Percentiles rank a stretch among this genome's conserved stretches.
Evolutionary conservation across 495 filamentous ascomycete species (phyloP).

Genomic region (Ascobolus immersus): DNA sequence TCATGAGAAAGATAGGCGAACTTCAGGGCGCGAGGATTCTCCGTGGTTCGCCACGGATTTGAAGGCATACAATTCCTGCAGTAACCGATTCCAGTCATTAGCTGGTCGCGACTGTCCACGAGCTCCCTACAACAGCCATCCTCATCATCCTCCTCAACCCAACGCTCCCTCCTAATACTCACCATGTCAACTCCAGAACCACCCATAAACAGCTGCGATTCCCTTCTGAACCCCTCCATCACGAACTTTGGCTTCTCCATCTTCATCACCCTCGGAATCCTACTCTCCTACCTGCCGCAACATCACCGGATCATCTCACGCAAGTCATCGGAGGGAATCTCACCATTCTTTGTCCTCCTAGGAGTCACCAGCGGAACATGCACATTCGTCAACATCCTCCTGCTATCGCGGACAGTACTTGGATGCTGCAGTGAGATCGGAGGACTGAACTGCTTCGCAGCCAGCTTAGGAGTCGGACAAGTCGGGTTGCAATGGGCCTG

Average conservation of each 20-base stretch:
- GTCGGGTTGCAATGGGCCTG: constrained; percentile 75
- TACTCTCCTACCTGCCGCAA: constrained; percentile 84
- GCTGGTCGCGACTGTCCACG: no score
- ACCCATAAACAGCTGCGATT: constrained; percentile 4
- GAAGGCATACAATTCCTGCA: no score
- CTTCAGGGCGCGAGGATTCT: no score
- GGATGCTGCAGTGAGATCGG: constrained; percentile 55
- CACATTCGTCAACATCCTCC: constrained; percentile 72
- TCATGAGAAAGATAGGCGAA: no score
- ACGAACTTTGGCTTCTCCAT: constrained; percentile 14
- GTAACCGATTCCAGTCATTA: no score
- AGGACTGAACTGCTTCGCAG: constrained; percentile 59
- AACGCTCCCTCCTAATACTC: no score
- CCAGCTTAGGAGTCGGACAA: constrained; percentile 65
- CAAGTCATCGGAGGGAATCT: constrained; percentile 82
- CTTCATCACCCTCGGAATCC: constrained; percentile 67
- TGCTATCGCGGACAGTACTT: constrained; percentile 54
- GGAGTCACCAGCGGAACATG: constrained; percentile 71
- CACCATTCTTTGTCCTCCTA: constrained; percentile 76
- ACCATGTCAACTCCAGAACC: no score
- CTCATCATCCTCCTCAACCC: no score
- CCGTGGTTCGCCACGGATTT: no score
- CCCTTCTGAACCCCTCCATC: constrained; percentile 12
- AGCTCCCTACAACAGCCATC: no score
- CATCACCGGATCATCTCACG: constrained; percentile 71